A percentile compares a stretch with the other conserved stretches of the same genome.
Evolutionary conservation across 139 green algal genomes (phyloP).

Genomic region (Micractinium conductrix): DNA sequence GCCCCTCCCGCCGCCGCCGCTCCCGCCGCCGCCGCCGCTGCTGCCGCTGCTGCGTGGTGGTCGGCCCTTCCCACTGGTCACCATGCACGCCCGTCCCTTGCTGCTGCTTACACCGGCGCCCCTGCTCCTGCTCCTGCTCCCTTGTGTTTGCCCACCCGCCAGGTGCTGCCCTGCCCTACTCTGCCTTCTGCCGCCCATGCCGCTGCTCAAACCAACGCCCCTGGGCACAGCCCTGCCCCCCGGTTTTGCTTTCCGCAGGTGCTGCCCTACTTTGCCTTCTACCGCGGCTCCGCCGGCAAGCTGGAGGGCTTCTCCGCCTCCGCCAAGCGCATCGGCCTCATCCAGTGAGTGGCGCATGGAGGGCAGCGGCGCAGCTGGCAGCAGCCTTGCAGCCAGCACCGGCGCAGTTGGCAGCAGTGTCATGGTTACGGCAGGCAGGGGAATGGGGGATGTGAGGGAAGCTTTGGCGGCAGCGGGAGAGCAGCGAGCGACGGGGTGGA

Average conservation of each 20-base stretch:
- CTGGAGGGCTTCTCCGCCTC: constrained; percentile 81
- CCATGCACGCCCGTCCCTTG: too few species aligned
- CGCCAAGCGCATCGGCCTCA: constrained; percentile 70
- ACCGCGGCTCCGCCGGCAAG: constrained; percentile 80
- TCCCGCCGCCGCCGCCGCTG: too few species aligned
- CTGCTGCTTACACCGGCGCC: not conserved
- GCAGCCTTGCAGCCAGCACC: not conserved
- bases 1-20: too few species aligned
- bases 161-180: too few species aligned
- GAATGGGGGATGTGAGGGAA: too few species aligned
- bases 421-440: not conserved
- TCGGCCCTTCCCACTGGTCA: too few species aligned
- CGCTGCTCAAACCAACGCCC: too few species aligned
- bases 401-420: not conserved
- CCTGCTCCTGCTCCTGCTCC: not conserved
- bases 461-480: too few species aligned
- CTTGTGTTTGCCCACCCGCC: too few species aligned
- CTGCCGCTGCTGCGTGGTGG: too few species aligned
- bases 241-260: constrained; percentile 69
- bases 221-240: too few species aligned
- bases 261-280: constrained; percentile 97
- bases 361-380: not conserved
- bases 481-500: not conserved
- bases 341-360: constrained; percentile 48
- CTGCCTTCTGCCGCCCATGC: too few species aligned